Evolutionary conservation across 75 land plant genomes (phyloP), one percentile per base, ranked within the genome.

Genomic region (Selaginella moellendorffii): DNA sequence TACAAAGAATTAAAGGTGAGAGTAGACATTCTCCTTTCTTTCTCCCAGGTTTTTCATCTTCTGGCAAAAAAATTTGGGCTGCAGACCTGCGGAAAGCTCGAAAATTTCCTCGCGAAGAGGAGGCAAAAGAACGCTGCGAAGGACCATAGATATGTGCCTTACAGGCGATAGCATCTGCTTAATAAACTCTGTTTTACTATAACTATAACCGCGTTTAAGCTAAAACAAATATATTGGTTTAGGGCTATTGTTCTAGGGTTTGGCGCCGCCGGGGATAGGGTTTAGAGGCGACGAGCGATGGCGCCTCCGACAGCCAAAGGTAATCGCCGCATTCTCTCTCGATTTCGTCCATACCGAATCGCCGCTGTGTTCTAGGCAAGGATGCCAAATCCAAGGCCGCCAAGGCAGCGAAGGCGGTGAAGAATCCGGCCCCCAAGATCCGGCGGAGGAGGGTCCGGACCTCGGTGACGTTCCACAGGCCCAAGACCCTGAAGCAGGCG

Each of bases 141-240:
- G 70, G 97, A 91, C 54, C 93, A 82, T 27, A 72, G 88, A 53
- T 87, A 71, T 76, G 75, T 91, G 74, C 97, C 97, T 2, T 91
- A 91, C 60, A 78, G 93, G 22, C 68, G 92, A 42, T 64, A 81
- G 14, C 53, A 31, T 24, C 46, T 5, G 46, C 10, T 14, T 5
- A 36, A 5, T 36, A 5, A 36, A 36, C 14, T 5, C 46, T 36
- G 46, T 36, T 5, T 36, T 36, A 36, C 5, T 36, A 36, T 5
- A n/a, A n/a, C n/a, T n/a, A n/a, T n/a, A n/a, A n/a, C n/a, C n/a
- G n/a, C n/a, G n/a, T n/a, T n/a, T n/a, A n/a, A n/a, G n/a, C n/a
- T n/a, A n/a, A n/a, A n/a, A n/a, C n/a, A n/a, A n/a, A n/a, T n/a
- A n/a, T n/a, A 36, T 36, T 5, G 14, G 46, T 36, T 36, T 36